Base-by-base conservation (phyloP, 1,284 basidiomycete species). In the Coriolopsis trogii region DNA sequence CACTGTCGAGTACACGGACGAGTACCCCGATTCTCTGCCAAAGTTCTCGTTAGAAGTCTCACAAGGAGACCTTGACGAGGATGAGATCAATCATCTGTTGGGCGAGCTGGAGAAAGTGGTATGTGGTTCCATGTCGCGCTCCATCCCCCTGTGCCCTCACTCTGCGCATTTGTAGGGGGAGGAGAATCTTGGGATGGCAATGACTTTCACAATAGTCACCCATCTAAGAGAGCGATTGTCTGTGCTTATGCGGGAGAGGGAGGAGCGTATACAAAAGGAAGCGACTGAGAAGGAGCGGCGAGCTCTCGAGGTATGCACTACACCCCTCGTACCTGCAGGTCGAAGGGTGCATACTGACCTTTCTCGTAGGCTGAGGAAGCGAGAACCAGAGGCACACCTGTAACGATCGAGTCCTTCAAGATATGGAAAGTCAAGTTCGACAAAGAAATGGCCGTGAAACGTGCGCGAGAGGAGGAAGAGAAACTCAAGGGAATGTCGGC, bases 171-270 rank as follows among this genome's bases (percentile, higher is more conserved):
- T 57, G 15, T 59, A 95, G 92, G 95, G 89, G 24, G 83, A 90
- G 66, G 95, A 98, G 66, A 95, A 92, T 62, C 67, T 94, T 21
- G 95, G 95, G 31, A 96, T 98, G 89, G 94, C 96, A 2, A 98
- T 98, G 95, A 95, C 94, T 10, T 99, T 98, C 67, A 93, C 95
- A 0, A 78, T 99, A 6, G 90, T 94, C 4, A 89, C 92, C 3
- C 89, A 93, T 62, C 79, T 98, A 39, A 81, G 91, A 56, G 95
- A 98, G 67, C 79, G 84, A 42, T 74, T 98, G 12, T 82, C 86
- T 3, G 66, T 68, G 13, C 71, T 95, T 26, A 80, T 92, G 37
- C 78, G 78, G 39, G 67, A 74, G 39, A 81, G 91, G 54, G 74
- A 77, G 26, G 82, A 85, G 52, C 78, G 70, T 46, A 78, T 77